These are phyloP conservation scores for Hyparrhenia diplandra DNA, from an alignment of 176 grass and related monocot species.

Conservation along the genomic window DNA sequence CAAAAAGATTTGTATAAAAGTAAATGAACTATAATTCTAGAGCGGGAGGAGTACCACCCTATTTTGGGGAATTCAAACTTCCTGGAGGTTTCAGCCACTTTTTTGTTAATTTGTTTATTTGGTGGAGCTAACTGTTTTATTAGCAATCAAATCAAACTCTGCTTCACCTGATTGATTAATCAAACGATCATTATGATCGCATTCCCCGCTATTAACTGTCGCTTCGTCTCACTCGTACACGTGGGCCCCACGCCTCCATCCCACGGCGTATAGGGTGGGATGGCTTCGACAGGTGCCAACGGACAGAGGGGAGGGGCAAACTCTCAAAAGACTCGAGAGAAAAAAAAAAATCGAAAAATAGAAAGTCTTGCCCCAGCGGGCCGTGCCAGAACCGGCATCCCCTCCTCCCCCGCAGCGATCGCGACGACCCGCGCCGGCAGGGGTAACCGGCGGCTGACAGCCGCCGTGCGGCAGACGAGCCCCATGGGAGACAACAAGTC, in stretches of 20 bases:
- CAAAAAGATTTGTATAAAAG: no score
- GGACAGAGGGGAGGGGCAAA: neutral
- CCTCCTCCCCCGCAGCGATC: constrained; percentile 19
- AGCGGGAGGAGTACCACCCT: no score
- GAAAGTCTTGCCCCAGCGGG: constrained; percentile 4
- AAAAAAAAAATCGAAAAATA: neutral
- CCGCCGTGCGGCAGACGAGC: neutral
- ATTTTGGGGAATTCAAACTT: neutral
- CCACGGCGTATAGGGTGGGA: neutral
- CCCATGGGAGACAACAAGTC: constrained; percentile 83
- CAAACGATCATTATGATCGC: neutral
- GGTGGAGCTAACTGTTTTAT: neutral
- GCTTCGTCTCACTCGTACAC: neutral
- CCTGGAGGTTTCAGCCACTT: neutral
- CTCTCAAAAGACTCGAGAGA: neutral
- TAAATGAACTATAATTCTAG: no score
- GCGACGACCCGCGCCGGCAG: constrained; percentile 29
- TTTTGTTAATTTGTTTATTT: neutral
- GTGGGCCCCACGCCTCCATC: neutral
- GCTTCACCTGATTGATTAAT: neutral
- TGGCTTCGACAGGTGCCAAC: neutral
- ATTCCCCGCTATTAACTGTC: neutral
- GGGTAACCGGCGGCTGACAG: neutral
- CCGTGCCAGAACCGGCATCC: constrained; percentile 16
- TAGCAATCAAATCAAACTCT: neutral